Evolutionary conservation across 345 rosid species (phyloP).

Genomic region (thale cress (Arabidopsis thaliana)): TAIR10.1 NC_003075.7:16813501-16814000

Average conservation of each 20-base stretch:
- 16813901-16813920: slow-evolving; percentile 11
- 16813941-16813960: slow-evolving; percentile 93
- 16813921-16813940: neutral
- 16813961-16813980: slow-evolving; percentile 95
- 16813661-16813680: slow-evolving; percentile 74
- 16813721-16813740: slow-evolving; percentile 64
- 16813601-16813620: slow-evolving; percentile 99
- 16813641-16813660: slow-evolving; percentile 68
- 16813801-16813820: slow-evolving; percentile 96
- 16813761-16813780: neutral
- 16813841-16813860: slow-evolving; percentile 87
- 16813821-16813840: slow-evolving; percentile 91
- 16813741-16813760: slow-evolving; percentile 15
- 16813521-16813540: neutral
- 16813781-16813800: neutral
- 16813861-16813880: slow-evolving; percentile 88
- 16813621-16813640: slow-evolving; percentile 80
- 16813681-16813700: slow-evolving; percentile 77
- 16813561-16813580: slow-evolving; percentile 10
- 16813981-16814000: slow-evolving; percentile 93
- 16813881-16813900: slow-evolving; percentile 16
- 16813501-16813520: neutral
- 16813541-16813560: neutral
- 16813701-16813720: slow-evolving; percentile 96
- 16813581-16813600: slow-evolving; percentile 96